Evolutionary conservation across 108 stramenopile species (phyloP).

Genomic region (Cyclotella distinguenda): DNA sequence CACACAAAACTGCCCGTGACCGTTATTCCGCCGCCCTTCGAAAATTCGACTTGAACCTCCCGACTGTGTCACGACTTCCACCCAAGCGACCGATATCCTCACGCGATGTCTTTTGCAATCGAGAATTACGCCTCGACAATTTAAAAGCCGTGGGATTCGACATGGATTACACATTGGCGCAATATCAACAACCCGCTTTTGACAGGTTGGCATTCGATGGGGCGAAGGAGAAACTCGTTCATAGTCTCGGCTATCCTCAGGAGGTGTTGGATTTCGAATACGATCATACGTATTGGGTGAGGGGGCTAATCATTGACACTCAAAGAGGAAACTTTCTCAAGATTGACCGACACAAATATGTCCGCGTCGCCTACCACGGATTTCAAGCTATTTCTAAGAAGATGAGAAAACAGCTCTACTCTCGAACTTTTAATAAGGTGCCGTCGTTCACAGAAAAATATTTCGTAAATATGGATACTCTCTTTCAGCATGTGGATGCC

Average conservation of each 20-base stretch:
- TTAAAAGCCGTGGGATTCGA: slow-evolving; percentile 92
- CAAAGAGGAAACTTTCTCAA: slow-evolving; percentile 93
- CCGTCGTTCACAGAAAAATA: slow-evolving; percentile 84
- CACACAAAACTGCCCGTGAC: background rate
- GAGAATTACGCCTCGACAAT: slow-evolving; percentile 82
- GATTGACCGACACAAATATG: slow-evolving; percentile 96
- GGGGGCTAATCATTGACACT: slow-evolving; percentile 94
- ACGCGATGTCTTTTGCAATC: slow-evolving; percentile 89
- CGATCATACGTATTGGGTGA: slow-evolving; percentile 76
- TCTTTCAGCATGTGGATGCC: slow-evolving; percentile 89
- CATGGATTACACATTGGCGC: slow-evolving; percentile 96
- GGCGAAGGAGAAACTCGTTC: slow-evolving; percentile 89
- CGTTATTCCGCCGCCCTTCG: slow-evolving; percentile 30
- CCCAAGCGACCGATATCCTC: slow-evolving; percentile 49
- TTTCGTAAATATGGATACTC: slow-evolving; percentile 92
- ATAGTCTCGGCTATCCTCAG: slow-evolving; percentile 82
- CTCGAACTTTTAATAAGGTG: slow-evolving; percentile 77
- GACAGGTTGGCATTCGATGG: slow-evolving; percentile 94
- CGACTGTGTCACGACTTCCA: slow-evolving; percentile 44
- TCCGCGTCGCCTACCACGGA: slow-evolving; percentile 92
- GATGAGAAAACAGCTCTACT: slow-evolving; percentile 77
- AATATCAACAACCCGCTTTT: slow-evolving; percentile 90
- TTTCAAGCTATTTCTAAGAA: slow-evolving; percentile 66
- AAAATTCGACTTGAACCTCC: slow-evolving; percentile 28
- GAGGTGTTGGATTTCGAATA: slow-evolving; percentile 86